phyloP scores from a whole-genome alignment of 2,329 filamentous ascomycete species.

The Phaeosphaeria sp. region DNA sequence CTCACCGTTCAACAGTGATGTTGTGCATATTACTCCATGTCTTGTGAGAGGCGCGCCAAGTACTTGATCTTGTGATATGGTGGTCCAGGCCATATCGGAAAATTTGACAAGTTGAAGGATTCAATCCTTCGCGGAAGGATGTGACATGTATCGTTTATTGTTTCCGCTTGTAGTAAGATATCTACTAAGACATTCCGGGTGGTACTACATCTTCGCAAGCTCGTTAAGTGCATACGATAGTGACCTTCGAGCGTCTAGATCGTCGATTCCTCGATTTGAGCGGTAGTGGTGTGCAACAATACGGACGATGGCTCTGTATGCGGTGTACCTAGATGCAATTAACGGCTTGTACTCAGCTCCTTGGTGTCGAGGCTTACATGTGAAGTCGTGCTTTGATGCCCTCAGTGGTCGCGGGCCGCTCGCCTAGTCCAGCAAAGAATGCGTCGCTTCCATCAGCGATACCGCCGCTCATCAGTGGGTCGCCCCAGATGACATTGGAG shows the following conservation, averaged over 20 bases:
- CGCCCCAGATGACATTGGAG: slow-evolving; percentile 63
- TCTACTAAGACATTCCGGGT: neutral
- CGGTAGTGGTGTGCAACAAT: slow-evolving; percentile 56
- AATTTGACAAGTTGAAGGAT: neutral
- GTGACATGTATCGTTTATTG: neutral
- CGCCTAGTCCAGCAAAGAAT: slow-evolving; percentile 54
- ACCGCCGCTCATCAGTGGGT: slow-evolving; percentile 61
- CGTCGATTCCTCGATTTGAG: slow-evolving; percentile 48
- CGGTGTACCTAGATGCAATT: slow-evolving; percentile 48
- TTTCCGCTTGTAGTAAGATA: neutral
- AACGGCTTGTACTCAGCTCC: neutral
- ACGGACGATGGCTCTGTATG: slow-evolving; percentile 52
- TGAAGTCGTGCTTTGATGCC: slow-evolving; percentile 47
- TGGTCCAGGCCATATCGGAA: neutral
- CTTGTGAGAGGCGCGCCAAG: neutral
- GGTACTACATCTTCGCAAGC: slow-evolving; percentile 35
- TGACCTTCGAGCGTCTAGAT: slow-evolving; percentile 52
- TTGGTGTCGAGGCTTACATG: slow-evolving; percentile 45
- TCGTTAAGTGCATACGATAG: slow-evolving; percentile 50
- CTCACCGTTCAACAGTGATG: neutral
- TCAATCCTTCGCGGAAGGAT: neutral
- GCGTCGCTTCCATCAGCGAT: slow-evolving; percentile 45
- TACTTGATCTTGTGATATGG: neutral
- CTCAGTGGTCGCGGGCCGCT: slow-evolving; percentile 39
- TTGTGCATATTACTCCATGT: neutral